Conservation (phyloP, 768 basidiomycete genomes). For the Suillus subaureus region DNA sequence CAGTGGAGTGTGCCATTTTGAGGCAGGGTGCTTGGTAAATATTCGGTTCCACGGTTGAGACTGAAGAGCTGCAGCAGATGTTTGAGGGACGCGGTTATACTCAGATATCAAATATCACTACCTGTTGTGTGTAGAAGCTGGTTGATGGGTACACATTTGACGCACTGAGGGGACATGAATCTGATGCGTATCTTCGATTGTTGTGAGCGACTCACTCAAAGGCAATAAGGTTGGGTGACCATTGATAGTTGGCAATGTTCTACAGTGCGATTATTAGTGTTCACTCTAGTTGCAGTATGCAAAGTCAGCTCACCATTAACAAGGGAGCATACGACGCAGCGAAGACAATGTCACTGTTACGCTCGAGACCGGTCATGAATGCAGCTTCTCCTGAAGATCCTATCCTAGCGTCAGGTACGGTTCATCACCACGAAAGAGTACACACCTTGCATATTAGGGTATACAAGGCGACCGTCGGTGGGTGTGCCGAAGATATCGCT, state of each 20-base stretch:
- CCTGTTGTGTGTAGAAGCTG: conserved; percentile 65
- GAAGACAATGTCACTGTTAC: conserved; percentile 64
- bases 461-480: conserved; percentile 50
- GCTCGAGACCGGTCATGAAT: conserved; percentile 69
- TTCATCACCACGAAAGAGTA: background rate
- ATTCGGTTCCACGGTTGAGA: conserved; percentile 60
- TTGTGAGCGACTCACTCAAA: conserved; percentile 52
- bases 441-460: conserved; percentile 57
- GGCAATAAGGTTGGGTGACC: conserved; percentile 63
- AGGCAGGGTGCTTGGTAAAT: conserved; percentile 65
- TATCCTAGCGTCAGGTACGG: conserved; percentile 19
- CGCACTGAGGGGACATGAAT: conserved; percentile 39
- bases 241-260: conserved; percentile 58
- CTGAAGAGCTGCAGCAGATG: conserved; percentile 55
- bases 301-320: conserved; percentile 40
- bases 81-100: too few species aligned
- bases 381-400: conserved; percentile 62
- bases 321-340: conserved; percentile 65
- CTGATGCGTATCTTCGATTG: background rate
- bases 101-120: conserved; percentile 21
- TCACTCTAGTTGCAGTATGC: background rate
- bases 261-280: conserved; percentile 21
- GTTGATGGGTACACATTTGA: conserved; percentile 59
- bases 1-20: conserved; percentile 55
- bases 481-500: conserved; percentile 49